Base-by-base conservation (phyloP, 2,329 filamentous ascomycete genomes). In the Diaporthe citrichinensis region DNA sequence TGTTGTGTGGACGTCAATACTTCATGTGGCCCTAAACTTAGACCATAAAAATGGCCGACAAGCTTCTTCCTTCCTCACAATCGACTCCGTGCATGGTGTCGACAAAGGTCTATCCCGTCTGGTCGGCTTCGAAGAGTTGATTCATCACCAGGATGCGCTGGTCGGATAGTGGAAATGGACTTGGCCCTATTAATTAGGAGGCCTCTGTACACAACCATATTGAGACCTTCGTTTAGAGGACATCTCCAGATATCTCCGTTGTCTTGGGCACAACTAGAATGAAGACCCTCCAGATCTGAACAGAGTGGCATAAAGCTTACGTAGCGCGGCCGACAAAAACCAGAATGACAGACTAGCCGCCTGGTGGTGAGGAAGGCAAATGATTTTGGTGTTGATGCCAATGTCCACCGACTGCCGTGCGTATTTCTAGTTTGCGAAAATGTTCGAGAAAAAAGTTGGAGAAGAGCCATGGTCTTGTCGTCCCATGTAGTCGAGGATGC, bases 11-110 rank as follows among this genome's bases (percentile, higher is more conserved):
- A 69, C 49, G 65, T 41, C 65, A 55, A 55, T n/a, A 55, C n/a
- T 69, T 55, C 17, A 28, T 69, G n/a, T 69, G 49, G 61, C 36
- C 49, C 65, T 55, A 55, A 69, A 41, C 8, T 69, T 67, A 69
- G 49, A 55, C 2, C n/a, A 31, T 9, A 36, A 53, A 25, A 55
- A 28, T 41, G 12, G 4, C 39, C 34, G n/a, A 31, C 46, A 41
- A 36, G 65, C 65, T 55, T 55, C 49, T 69, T 55, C 65, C 65
- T 41, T 69, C 36, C n/a, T 41, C n/a, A 25, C 12, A 31, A 28
- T 17, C n/a, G 34, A 55, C 49, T 41, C 15, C 15, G 12, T 39
- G n/a, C 31, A 41, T 53, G 34, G 23, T 28, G 34, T 55, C 65
- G 49, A 55, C 46, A 69, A 53, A 69, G 65, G 65, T 69, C 3